A percentile compares a stretch with the other conserved stretches of the same genome.
phyloP scores from a whole-genome alignment of 129 eudicot genomes.

The Daucus carota region DH1_v3.0 NC_030382.2:48227501-48228000 shows the following conservation, averaged over 20 bases:
- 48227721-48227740: constrained; percentile 98
- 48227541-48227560: neutral
- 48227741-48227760: constrained; percentile 85
- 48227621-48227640: constrained; percentile 83
- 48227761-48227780: constrained; percentile 86
- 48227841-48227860: neutral
- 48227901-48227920: neutral
- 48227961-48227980: neutral
- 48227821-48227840: neutral
- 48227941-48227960: neutral
- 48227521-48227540: constrained; percentile 10
- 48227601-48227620: constrained; percentile 80
- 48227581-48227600: constrained; percentile 89
- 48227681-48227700: constrained; percentile 99
- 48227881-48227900: neutral
- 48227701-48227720: constrained; percentile 97
- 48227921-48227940: neutral
- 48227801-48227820: neutral
- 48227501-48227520: constrained; percentile 21
- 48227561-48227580: constrained; percentile 36
- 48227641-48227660: constrained; percentile 83
- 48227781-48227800: neutral
- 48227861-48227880: neutral
- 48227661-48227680: constrained; percentile 99
- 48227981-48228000: neutral